These are phyloP conservation scores for Nannizziopsis barbatae DNA, from an alignment of 2,329 filamentous ascomycete species.

Conservation along the genomic window DNA sequence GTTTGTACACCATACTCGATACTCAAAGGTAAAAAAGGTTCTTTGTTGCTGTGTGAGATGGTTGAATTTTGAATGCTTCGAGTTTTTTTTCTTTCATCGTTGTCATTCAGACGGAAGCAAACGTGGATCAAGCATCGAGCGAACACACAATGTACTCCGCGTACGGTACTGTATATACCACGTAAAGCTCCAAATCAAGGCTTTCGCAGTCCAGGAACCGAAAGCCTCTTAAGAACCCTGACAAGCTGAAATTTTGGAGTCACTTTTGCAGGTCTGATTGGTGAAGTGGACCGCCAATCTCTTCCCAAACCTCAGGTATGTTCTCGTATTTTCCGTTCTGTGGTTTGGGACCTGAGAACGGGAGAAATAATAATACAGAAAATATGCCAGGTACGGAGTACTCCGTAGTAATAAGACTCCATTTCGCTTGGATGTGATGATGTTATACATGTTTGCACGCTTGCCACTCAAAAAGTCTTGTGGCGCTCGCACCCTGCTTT, in stretches of 20 bases:
- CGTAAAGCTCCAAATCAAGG: neutral
- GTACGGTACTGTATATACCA: neutral
- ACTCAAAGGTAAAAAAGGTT: too few species aligned
- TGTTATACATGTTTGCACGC: neutral
- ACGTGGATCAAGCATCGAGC: neutral
- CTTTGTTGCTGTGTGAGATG: too few species aligned
- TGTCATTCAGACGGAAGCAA: slow-evolving; percentile 4
- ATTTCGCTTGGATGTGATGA: too few species aligned
- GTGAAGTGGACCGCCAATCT: neutral
- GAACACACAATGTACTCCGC: neutral
- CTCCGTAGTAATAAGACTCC: too few species aligned
- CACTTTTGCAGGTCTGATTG: slow-evolving; percentile 1
- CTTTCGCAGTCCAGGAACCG: neutral
- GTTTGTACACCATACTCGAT: too few species aligned
- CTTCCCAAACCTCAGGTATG: neutral
- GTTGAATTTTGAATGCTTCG: too few species aligned
- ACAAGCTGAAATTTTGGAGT: slow-evolving; percentile 5
- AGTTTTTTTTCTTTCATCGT: too few species aligned
- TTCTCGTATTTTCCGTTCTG: neutral
- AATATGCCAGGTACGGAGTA: neutral
- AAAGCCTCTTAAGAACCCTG: neutral
- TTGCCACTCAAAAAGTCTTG: slow-evolving; percentile 1
- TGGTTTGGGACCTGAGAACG: neutral
- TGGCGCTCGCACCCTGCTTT: slow-evolving; percentile 3
- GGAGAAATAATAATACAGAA: neutral